Conservation (phyloP, 2,329 filamentous ascomycete species). For the Colletotrichum sp. region DNA sequence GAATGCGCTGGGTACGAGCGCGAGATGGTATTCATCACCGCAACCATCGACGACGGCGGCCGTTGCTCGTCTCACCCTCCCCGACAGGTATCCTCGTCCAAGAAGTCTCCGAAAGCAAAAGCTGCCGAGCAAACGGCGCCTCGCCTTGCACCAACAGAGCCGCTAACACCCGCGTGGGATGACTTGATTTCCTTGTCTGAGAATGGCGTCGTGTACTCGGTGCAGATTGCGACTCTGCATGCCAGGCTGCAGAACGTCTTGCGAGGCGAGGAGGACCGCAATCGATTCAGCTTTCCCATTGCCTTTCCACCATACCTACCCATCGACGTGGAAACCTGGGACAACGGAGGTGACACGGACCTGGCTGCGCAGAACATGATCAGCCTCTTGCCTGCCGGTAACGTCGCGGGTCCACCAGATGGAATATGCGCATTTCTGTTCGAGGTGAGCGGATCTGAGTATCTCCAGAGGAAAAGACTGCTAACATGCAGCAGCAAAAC, state of each 20-base stretch:
- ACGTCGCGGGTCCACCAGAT: constrained; percentile 35
- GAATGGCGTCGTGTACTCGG: constrained; percentile 38
- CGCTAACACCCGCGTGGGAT: constrained; percentile 56
- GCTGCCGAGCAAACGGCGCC: constrained; percentile 27
- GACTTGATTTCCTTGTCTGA: constrained; percentile 48
- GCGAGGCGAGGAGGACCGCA: constrained; percentile 27
- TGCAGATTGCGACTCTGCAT: constrained; percentile 51
- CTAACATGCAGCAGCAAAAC: constrained; percentile 44
- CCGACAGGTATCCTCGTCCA: constrained; percentile 47
- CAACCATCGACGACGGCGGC: constrained; percentile 58
- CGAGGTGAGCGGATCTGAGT: constrained; percentile 44
- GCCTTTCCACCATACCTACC: constrained; percentile 44
- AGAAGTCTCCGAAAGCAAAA: constrained; percentile 31
- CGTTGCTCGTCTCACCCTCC: constrained; percentile 63
- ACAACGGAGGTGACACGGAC: constrained; percentile 41
- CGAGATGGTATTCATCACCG: constrained; percentile 68
- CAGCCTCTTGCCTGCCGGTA: constrained; percentile 38
- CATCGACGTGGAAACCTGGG: constrained; percentile 40
- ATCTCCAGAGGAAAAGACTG: not conserved
- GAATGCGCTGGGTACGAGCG: constrained; percentile 67
- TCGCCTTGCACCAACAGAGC: constrained; percentile 40
- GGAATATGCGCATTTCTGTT: constrained; percentile 58
- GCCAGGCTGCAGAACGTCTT: constrained; percentile 43
- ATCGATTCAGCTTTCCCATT: constrained; percentile 36
- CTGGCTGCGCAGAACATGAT: constrained; percentile 50